A percentile compares a stretch with the other conserved stretches of the same genome.
phyloP scores from a whole-genome alignment of 2,329 filamentous ascomycete species.

The Magnaporthiopsis rhizophila region DNA sequence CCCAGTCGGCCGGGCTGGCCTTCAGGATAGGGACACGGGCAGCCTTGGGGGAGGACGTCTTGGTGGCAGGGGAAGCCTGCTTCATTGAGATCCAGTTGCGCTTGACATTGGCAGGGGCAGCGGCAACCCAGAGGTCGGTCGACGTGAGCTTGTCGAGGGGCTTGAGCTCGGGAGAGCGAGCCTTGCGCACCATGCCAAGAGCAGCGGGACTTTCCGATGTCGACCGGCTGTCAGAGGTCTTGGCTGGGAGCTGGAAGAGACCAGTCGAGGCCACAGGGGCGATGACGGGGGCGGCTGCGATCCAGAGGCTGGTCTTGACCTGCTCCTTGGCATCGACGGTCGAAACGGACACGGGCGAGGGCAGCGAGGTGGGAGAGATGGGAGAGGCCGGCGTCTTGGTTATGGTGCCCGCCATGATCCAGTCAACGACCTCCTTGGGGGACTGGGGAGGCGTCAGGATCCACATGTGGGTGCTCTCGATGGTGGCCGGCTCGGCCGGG shows the following conservation, averaged over 20 bases:
- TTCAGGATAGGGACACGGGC: neutral
- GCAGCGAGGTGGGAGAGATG: neutral
- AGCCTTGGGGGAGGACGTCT: neutral
- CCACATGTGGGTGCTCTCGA: slow-evolving; percentile 20
- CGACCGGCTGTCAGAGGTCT: slow-evolving; percentile 10
- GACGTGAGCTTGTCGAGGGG: slow-evolving; percentile 20
- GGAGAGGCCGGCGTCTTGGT: neutral
- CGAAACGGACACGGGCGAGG: neutral
- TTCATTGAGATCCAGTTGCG: slow-evolving; percentile 21
- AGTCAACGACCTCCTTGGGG: neutral
- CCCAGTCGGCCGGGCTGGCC: slow-evolving; percentile 24
- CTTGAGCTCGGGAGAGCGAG: slow-evolving; percentile 17
- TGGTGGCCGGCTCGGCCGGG: slow-evolving; percentile 17
- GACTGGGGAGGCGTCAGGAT: neutral
- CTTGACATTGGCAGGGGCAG: slow-evolving; percentile 6
- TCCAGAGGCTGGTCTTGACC: neutral
- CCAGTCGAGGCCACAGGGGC: neutral
- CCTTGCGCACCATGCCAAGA: slow-evolving; percentile 20
- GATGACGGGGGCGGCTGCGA: neutral
- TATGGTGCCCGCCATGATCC: neutral
- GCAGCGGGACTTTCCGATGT: slow-evolving; percentile 18
- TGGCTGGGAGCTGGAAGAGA: slow-evolving; percentile 4
- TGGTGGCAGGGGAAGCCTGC: slow-evolving; percentile 2
- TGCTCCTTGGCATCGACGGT: neutral
- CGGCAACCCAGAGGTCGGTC: slow-evolving; percentile 18